Conservation (phyloP, 192 early-diverging fungal genomes). For the Linnemannia exigua region DNA sequence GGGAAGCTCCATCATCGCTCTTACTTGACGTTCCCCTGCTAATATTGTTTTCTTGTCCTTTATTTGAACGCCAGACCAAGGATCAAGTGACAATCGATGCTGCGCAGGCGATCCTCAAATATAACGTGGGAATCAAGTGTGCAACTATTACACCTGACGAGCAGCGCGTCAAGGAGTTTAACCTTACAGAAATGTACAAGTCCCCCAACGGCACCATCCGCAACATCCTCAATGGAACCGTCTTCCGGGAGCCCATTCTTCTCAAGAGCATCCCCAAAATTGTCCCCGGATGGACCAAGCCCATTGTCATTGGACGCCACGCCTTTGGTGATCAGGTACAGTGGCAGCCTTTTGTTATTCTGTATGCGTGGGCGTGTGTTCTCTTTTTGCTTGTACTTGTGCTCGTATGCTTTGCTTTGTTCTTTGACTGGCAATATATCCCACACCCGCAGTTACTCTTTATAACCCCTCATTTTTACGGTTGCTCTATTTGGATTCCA, state of each 20-base stretch:
- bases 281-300: constrained; percentile 93
- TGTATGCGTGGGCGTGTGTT: no score
- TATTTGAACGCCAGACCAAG: constrained; percentile 62
- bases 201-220: constrained; percentile 97
- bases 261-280: constrained; percentile 93
- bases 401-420: neutral
- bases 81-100: constrained; percentile 92
- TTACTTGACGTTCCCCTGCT: no score
- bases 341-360: no score
- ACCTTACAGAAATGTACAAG: constrained; percentile 97
- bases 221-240: constrained; percentile 96
- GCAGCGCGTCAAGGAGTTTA: constrained; percentile 94
- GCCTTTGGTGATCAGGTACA: constrained; percentile 95
- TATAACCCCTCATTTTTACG: neutral
- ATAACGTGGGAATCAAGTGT: constrained; percentile 99
- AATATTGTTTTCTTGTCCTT: neutral
- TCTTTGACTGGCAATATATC: neutral
- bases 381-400: no score
- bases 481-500: neutral
- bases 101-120: constrained; percentile 95
- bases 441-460: neutral
- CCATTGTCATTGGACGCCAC: constrained; percentile 97
- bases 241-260: constrained; percentile 98
- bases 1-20: neutral
- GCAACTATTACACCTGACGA: constrained; percentile 99